A percentile compares a stretch with the other conserved stretches of the same genome.
Conservation (phyloP, 352 stramenopile species). For the Pythium phragmitis region DNA sequence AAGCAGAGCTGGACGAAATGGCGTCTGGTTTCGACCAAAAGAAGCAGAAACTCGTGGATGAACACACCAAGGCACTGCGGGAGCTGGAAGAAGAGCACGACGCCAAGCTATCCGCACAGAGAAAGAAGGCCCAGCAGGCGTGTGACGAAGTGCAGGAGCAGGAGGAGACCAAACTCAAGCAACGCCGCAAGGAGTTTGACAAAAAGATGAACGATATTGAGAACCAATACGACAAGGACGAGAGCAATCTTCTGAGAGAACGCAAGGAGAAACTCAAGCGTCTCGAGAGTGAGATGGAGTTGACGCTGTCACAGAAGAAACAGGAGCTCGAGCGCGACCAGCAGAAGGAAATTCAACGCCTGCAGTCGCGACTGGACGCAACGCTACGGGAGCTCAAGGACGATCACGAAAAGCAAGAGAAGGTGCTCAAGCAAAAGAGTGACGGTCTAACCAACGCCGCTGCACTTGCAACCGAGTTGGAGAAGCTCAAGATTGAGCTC, state of each 20-base stretch:
- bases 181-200: slow-evolving; percentile 57
- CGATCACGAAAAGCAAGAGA: slow-evolving; percentile 36
- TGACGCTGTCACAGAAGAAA: slow-evolving; percentile 41
- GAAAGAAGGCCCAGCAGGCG: slow-evolving; percentile 49
- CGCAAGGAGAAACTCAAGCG: slow-evolving; percentile 69
- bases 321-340: slow-evolving; percentile 61
- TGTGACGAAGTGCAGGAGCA: slow-evolving; percentile 55
- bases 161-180: slow-evolving; percentile 56
- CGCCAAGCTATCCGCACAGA: slow-evolving; percentile 31
- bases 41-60: slow-evolving; percentile 44
- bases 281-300: slow-evolving; percentile 52
- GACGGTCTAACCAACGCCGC: slow-evolving; percentile 3
- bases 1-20: slow-evolving; percentile 35
- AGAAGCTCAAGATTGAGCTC: slow-evolving; percentile 23
- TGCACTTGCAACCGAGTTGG: slow-evolving; percentile 20
- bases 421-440: slow-evolving; percentile 31
- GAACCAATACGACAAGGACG: slow-evolving; percentile 64
- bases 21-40: slow-evolving; percentile 45
- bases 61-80: slow-evolving; percentile 37
- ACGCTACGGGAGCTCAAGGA: slow-evolving; percentile 47
- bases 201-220: slow-evolving; percentile 71
- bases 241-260: slow-evolving; percentile 47
- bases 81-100: slow-evolving; percentile 45
- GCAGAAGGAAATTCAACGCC: slow-evolving; percentile 40
- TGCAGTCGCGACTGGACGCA: slow-evolving; percentile 39